Evolutionary conservation across 352 stramenopile species (phyloP).

Genomic region (Phytophthora macrochlamydospora): DNA sequence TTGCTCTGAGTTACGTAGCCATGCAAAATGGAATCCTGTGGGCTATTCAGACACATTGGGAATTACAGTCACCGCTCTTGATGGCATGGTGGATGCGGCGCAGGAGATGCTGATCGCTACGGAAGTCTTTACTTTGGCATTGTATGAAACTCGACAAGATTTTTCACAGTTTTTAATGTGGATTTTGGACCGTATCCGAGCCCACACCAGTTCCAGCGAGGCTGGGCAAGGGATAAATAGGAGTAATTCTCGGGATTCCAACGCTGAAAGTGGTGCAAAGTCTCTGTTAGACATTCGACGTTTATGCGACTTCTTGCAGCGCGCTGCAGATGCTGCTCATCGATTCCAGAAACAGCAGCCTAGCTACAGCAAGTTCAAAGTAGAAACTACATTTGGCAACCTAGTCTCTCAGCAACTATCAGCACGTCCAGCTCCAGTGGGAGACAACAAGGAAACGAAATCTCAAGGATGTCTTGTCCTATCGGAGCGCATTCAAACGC

Average conservation of each 20-base stretch:
- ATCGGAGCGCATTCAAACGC: constrained; percentile 35
- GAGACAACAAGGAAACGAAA: not conserved
- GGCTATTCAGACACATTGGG: constrained; percentile 45
- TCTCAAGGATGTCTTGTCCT: constrained; percentile 14
- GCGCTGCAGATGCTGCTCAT: constrained; percentile 41
- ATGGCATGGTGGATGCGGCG: constrained; percentile 34
- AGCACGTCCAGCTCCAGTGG: not conserved
- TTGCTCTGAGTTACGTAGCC: constrained; percentile 59
- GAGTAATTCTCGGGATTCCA: not conserved
- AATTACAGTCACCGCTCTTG: constrained; percentile 37
- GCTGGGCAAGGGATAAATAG: constrained; percentile 1
- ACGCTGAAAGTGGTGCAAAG: constrained; percentile 20
- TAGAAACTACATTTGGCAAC: constrained; percentile 79
- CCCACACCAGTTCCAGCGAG: constrained; percentile 54
- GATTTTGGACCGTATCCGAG: constrained; percentile 61
- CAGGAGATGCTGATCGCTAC: constrained; percentile 49
- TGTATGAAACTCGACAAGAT: constrained; percentile 67
- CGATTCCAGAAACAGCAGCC: constrained; percentile 49
- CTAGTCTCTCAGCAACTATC: constrained; percentile 46
- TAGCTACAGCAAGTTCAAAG: constrained; percentile 40
- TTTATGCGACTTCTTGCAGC: constrained; percentile 59
- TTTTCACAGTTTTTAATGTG: constrained; percentile 70
- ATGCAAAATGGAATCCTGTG: constrained; percentile 47
- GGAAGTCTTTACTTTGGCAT: constrained; percentile 44
- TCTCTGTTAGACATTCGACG: constrained; percentile 66